Percentiles rank a stretch among this genome's conserved stretches.
Evolutionary conservation across 1,139 yeast genomes (phyloP).

Genomic region (Pichia sp.): DNA sequence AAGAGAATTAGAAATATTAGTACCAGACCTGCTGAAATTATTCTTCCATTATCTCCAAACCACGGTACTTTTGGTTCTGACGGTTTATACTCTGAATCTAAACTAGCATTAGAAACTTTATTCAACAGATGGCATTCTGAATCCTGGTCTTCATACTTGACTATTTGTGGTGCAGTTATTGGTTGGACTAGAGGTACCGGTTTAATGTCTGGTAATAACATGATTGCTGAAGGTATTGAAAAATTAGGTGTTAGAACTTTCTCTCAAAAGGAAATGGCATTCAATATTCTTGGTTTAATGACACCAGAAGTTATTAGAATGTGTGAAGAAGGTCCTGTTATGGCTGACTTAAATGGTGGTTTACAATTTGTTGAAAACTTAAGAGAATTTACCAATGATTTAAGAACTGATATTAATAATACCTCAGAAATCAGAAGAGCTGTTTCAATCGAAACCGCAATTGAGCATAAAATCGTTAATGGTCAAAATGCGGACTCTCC

Average conservation of each 20-base stretch:
- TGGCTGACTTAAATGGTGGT: slow-evolving; percentile 99
- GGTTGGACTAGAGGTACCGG: slow-evolving; percentile 99
- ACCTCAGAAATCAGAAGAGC: slow-evolving; percentile 93
- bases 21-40: slow-evolving; percentile 97
- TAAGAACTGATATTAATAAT: slow-evolving; percentile 77
- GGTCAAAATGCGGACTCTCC: slow-evolving; percentile 89
- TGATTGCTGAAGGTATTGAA: slow-evolving; percentile 96
- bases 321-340: slow-evolving; percentile 89
- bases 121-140: slow-evolving; percentile 99
- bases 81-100: slow-evolving; percentile 96
- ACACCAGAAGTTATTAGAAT: slow-evolving; percentile 78
- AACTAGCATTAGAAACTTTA: slow-evolving; percentile 87
- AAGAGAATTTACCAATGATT: slow-evolving; percentile 76
- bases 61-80: slow-evolving; percentile 98
- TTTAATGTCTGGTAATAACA: slow-evolving; percentile 93
- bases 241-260: slow-evolving; percentile 93
- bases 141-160: slow-evolving; percentile 90
- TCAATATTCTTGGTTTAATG: slow-evolving; percentile 90
- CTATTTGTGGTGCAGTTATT: slow-evolving; percentile 95
- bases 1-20: slow-evolving; percentile 69
- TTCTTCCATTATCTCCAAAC: slow-evolving; percentile 94
- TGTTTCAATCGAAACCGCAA: slow-evolving; percentile 85
- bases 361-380: slow-evolving; percentile 88
- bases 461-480: slow-evolving; percentile 86
- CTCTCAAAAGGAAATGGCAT: slow-evolving; percentile 98